Evolutionary conservation across 2,329 filamentous ascomycete species (phyloP).

Genomic region (Cladosporium sphaerospermum): DNA sequence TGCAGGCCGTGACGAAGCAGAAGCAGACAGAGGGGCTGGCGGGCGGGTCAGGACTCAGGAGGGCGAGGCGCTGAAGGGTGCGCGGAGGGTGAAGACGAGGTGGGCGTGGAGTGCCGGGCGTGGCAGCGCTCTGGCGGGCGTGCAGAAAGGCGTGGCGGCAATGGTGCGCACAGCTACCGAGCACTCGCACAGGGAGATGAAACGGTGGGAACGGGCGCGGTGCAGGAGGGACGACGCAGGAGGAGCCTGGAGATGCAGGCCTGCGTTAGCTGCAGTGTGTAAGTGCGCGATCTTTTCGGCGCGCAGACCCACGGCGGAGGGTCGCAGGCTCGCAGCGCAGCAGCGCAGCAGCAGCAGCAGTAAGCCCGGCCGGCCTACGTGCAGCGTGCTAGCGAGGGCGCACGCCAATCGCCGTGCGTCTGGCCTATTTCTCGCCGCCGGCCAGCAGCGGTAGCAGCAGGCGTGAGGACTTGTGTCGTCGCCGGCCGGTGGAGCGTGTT

Average conservation of each 20-base stretch:
- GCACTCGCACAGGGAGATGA: neutral
- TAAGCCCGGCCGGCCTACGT: too few relatives aligned
- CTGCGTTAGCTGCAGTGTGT: neutral
- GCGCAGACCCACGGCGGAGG: neutral
- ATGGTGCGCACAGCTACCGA: slow-evolving; percentile 9
- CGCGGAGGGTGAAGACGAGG: neutral
- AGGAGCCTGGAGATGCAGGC: slow-evolving; percentile 5
- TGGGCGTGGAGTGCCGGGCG: neutral
- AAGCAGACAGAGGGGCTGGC: neutral
- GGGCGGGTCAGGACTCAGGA: slow-evolving; percentile 2
- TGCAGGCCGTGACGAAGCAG: slow-evolving; percentile 19
- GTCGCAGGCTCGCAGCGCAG: neutral
- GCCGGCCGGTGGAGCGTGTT: neutral
- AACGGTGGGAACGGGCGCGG: neutral
- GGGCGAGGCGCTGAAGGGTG: slow-evolving; percentile 1
- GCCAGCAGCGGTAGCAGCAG: neutral
- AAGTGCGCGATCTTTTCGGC: slow-evolving; percentile 6
- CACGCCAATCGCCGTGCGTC: slow-evolving; percentile 6
- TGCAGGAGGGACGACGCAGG: neutral
- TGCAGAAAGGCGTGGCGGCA: slow-evolving; percentile 6
- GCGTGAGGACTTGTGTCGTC: neutral
- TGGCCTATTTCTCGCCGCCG: slow-evolving; percentile 7
- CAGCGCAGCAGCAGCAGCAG: too few relatives aligned
- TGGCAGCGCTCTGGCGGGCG: neutral
- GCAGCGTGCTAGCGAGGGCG: neutral